Evolutionary conservation across 1,284 basidiomycete species (phyloP), one percentile per base, ranked within the genome.

Genomic region (Ganoderma leucocontextum): DNA sequence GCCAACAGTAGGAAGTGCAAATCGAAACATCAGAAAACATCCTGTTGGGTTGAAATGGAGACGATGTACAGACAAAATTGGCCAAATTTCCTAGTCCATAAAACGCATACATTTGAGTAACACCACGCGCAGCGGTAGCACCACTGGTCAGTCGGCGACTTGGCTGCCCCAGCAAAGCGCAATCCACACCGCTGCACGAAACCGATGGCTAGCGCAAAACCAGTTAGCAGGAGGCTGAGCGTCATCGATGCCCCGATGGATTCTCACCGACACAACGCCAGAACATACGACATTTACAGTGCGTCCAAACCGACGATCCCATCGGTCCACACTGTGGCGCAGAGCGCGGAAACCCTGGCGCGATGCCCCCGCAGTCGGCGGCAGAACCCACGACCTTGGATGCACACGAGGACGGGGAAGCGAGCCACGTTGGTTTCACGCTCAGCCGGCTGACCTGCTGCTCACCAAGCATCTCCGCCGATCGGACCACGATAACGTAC

Each of bases 391-490:
- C 17, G 6, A 8, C 33, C 33, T 9, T 9, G 53, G 53, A 17
- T 7, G 33, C 33, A 57, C 19, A 10, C 33, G 29, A 19, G 25
- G 25, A 6, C 17, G 33, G 8, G 7, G 33, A 57, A 57, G 53
- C 6, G 13, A 33, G 19, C 19, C 3, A 10, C 0, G 33, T 3
- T 1, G 17, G 33, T 38, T 58, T 38, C 35, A 58, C 35, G 33
- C 55, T 38, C 55, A 29, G 33, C 35, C 35, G 19, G n/a, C 35
- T 22, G 55, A 9, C 9, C 47, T 22, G 35, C 19, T 38, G 35
- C 55, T 58, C 33, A 36, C 53, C 53, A 12, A 36, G 53, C 25
- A 57, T 57, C 53, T 57, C 35, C 55, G 55, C 55, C 5, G 9
- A 35, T 38, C 35, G 55, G 55, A n/a, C 10, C 17, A 12, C 17